Evolutionary conservation across 495 filamentous ascomycete species (phyloP).

Genomic region (Penicillium antarcticum): DNA sequence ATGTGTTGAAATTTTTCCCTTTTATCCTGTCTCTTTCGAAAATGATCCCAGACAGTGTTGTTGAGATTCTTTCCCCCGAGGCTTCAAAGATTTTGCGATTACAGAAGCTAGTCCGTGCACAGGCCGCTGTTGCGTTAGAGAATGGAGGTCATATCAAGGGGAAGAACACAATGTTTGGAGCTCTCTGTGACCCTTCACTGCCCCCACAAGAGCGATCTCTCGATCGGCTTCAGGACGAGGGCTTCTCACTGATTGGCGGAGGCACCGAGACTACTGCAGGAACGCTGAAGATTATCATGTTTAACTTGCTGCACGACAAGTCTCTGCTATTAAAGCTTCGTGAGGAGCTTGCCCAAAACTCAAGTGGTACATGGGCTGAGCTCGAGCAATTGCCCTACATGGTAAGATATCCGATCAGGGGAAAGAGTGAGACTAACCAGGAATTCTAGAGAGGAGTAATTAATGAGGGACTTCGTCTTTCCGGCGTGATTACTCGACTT

Average conservation of each 20-base stretch:
- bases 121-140: not conserved
- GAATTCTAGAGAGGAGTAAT: slow-evolving; percentile 45
- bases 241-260: slow-evolving; percentile 22
- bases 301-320: slow-evolving; percentile 27
- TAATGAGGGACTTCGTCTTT: slow-evolving; percentile 54
- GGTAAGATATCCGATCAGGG: slow-evolving; percentile 8
- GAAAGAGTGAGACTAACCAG: no score
- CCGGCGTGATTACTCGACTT: slow-evolving; percentile 34
- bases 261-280: slow-evolving; percentile 35
- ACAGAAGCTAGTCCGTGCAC: not conserved
- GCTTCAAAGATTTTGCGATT: no score
- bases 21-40: not conserved
- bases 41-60: not conserved
- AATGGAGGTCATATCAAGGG: not conserved
- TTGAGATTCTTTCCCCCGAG: no score
- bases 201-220: slow-evolving; percentile 21
- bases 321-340: slow-evolving; percentile 13
- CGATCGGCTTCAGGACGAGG: slow-evolving; percentile 30
- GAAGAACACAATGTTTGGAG: slow-evolving; percentile 7
- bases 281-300: slow-evolving; percentile 23
- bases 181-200: slow-evolving; percentile 7
- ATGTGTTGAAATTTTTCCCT: slow-evolving; percentile 3
- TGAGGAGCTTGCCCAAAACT: slow-evolving; percentile 20
- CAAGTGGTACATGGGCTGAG: slow-evolving; percentile 8
- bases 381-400: slow-evolving; percentile 49